phyloP scores from a whole-genome alignment of 441 rosid species.

The Pelargonium cotyledonis region DNA sequence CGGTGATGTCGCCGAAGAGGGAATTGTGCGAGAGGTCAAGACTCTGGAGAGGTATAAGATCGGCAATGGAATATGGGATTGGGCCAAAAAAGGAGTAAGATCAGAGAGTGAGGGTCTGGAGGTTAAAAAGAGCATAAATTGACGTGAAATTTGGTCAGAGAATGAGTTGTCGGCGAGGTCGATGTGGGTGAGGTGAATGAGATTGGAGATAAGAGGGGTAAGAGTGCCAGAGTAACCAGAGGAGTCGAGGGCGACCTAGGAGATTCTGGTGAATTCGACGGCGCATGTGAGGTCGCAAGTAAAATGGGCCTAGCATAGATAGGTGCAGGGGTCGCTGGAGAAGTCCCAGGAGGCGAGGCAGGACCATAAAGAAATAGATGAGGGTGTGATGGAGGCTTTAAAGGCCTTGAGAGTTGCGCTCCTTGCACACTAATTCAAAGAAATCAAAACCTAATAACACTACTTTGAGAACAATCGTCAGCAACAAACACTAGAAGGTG shows the following conservation, averaged over 20 bases:
- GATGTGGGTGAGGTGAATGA: conserved; percentile 45
- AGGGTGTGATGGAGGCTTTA: conserved; percentile 50
- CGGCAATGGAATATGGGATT: conserved; percentile 40
- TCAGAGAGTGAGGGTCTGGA: conserved; percentile 48
- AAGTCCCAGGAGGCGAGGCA: conserved; percentile 86
- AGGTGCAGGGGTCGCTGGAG: conserved; percentile 65
- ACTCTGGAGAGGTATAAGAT: conserved; percentile 38
- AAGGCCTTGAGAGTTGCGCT: conserved; percentile 67
- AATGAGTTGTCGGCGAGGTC: conserved; percentile 71
- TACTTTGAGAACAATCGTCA: too few relatives aligned
- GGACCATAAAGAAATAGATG: conserved; percentile 59
- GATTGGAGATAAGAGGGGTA: conserved; percentile 50
- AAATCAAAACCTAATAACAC: too few relatives aligned
- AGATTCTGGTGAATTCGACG: conserved; percentile 53
- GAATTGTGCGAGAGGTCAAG: conserved; percentile 59
- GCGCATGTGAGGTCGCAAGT: conserved; percentile 69
- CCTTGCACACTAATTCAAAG: too few relatives aligned
- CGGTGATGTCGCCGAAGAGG: conserved; percentile 52
- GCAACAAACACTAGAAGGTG: too few relatives aligned
- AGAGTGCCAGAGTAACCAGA: conserved; percentile 78
- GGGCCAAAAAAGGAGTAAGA: conserved; percentile 62
- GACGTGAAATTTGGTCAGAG: conserved; percentile 53
- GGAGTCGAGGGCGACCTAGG: conserved; percentile 68
- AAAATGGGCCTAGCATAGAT: conserved; percentile 73
- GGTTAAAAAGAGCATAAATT: conserved; percentile 45